Percentiles rank a stretch among this genome's conserved stretches.
phyloP scores from a whole-genome alignment of 352 stramenopile genomes.

The Pythium pectinolyticum region DNA sequence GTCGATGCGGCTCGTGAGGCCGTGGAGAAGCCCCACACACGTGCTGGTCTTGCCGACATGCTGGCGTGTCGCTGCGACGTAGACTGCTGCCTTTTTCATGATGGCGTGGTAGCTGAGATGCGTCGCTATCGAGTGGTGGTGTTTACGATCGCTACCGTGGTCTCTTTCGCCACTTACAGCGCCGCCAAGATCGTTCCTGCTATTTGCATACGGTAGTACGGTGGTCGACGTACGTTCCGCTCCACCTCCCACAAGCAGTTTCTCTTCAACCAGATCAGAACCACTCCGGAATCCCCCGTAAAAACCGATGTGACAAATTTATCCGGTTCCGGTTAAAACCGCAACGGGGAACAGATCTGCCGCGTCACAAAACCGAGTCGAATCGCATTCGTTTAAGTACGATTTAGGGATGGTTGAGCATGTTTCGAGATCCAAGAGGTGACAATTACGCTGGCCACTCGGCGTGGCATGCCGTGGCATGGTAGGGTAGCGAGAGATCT shows the following conservation, averaged over 20 bases:
- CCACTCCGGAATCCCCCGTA: constrained; percentile 12
- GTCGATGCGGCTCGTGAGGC: constrained; percentile 90
- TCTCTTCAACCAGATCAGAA: constrained; percentile 15
- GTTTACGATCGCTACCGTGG: not conserved
- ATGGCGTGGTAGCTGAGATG: not conserved
- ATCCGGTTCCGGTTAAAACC: constrained; percentile 7
- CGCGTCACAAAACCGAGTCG: constrained; percentile 5
- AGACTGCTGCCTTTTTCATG: constrained; percentile 62
- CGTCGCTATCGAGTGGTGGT: not conserved
- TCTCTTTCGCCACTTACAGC: not conserved
- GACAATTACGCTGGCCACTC: no score
- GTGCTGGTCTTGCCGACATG: constrained; percentile 92
- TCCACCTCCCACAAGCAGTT: constrained; percentile 7
- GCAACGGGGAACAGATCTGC: not conserved
- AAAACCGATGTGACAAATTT: constrained; percentile 3
- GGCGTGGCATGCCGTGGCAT: no score
- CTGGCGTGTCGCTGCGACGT: constrained; percentile 87
- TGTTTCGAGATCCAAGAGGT: no score
- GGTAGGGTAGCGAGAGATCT: no score
- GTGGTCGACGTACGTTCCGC: no score
- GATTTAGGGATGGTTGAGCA: no score
- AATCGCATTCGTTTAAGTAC: not conserved
- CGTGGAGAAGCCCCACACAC: constrained; percentile 92
- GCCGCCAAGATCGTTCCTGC: not conserved
- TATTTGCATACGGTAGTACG: constrained; percentile 1